Percentiles rank a stretch among this genome's conserved stretches.
Evolutionary conservation across 2,329 filamentous ascomycete genomes (phyloP).

Genomic region (Leptographium radiaticola): DNA sequence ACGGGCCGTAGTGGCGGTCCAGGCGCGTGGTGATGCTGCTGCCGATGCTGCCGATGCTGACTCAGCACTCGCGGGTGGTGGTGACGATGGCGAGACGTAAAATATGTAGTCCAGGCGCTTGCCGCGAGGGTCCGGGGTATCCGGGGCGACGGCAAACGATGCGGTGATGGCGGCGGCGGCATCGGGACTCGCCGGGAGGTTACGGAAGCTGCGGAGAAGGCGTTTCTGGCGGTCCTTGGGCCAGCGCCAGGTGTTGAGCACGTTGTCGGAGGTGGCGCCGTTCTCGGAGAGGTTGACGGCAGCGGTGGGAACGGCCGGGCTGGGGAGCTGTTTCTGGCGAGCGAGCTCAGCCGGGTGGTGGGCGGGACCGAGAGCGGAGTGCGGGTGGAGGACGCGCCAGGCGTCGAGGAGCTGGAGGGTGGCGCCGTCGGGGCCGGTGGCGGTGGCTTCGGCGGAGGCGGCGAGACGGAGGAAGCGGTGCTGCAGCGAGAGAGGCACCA

Average conservation of each 20-base stretch:
- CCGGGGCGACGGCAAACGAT: conserved; percentile 28
- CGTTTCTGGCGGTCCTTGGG: conserved; percentile 19
- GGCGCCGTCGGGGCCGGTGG: conserved; percentile 34
- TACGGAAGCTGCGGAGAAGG: conserved; percentile 5
- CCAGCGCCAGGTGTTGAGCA: conserved; percentile 92
- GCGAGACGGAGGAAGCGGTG: conserved; percentile 54
- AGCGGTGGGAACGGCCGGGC: conserved; percentile 50
- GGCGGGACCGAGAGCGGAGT: conserved; percentile 64
- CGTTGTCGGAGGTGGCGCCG: conserved; percentile 75
- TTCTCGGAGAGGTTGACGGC: conserved; percentile 68
- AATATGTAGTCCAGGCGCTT: conserved; percentile 95
- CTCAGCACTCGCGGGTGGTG: neutral
- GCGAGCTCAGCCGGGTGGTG: conserved; percentile 47
- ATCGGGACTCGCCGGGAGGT: neutral
- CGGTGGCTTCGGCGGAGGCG: conserved; percentile 22
- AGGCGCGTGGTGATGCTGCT: conserved; percentile 24
- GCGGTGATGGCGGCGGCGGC: neutral
- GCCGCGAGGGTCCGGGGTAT: conserved; percentile 57
- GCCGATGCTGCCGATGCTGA: conserved; percentile 35
- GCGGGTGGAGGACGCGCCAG: conserved; percentile 74
- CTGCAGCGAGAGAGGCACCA: conserved; percentile 75
- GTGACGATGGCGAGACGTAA: conserved; percentile 17
- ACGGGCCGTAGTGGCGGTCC: conserved; percentile 56
- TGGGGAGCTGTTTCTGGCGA: neutral
- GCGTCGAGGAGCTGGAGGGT: conserved; percentile 68